These are phyloP conservation scores for Pestalotiopsis sp. DNA, from an alignment of 2,329 filamentous ascomycete genomes.

Conservation along the genomic window DNA sequence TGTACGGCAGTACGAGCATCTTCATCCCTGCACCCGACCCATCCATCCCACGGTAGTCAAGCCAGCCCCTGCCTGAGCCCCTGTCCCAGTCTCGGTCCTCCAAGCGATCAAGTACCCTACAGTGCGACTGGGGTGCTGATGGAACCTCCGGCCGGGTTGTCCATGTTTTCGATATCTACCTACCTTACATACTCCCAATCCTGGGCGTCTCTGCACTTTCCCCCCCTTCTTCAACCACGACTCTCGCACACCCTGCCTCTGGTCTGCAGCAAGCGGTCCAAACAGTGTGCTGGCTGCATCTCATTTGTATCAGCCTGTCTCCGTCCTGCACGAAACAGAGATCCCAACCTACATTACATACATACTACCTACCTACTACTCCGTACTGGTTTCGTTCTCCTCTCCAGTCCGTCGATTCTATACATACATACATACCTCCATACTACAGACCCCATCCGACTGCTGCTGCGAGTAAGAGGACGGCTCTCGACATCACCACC, in stretches of 20 bases:
- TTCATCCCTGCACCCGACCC: neutral
- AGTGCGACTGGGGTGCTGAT: neutral
- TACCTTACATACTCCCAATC: neutral
- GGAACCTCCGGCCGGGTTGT: neutral
- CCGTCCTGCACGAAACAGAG: neutral
- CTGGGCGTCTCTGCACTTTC: neutral
- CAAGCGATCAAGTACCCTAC: neutral
- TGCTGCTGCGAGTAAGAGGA: neutral
- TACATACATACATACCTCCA: neutral
- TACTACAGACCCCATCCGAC: neutral
- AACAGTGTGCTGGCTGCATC: constrained; percentile 3
- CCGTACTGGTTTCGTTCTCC: neutral
- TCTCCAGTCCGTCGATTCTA: neutral
- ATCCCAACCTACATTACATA: neutral
- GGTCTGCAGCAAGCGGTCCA: neutral
- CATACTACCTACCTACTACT: neutral
- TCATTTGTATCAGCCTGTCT: neutral
- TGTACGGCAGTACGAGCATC: neutral
- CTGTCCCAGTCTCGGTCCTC: neutral
- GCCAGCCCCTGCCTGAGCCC: neutral
- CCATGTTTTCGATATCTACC: neutral
- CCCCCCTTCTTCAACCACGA: constrained; percentile 1
- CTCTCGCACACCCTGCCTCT: neutral
- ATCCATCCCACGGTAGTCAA: constrained; percentile 4
- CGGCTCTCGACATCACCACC: neutral